Conservation (phyloP, 2,329 filamentous ascomycete species). For the Nannizzia gypsea region DNA sequence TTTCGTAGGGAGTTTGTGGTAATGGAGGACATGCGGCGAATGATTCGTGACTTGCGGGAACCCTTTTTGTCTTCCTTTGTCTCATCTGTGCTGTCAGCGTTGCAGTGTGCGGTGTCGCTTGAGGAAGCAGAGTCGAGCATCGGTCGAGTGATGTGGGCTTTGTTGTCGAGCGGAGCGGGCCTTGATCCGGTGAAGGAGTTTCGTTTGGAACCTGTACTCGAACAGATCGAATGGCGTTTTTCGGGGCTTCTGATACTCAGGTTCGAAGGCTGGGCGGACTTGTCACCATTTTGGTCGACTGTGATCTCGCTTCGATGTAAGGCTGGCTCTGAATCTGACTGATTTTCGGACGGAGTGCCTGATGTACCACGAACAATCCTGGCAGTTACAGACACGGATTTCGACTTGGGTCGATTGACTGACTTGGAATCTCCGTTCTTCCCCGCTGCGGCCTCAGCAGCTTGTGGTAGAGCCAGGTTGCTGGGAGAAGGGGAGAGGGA, state of each 20-base stretch:
- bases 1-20: slow-evolving; percentile 40
- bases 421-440: not conserved
- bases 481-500: slow-evolving; percentile 17
- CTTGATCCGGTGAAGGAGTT: slow-evolving; percentile 27
- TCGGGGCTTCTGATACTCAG: slow-evolving; percentile 20
- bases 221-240: slow-evolving; percentile 31
- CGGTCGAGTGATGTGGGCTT: slow-evolving; percentile 29
- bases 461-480: not conserved
- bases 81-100: slow-evolving; percentile 24
- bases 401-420: slow-evolving; percentile 26
- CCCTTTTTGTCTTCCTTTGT: slow-evolving; percentile 41
- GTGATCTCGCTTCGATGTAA: slow-evolving; percentile 46
- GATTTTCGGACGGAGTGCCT: slow-evolving; percentile 23
- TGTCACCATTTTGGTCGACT: slow-evolving; percentile 51
- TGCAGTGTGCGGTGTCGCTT: slow-evolving; percentile 23
- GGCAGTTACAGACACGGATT: slow-evolving; percentile 80
- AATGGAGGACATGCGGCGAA: slow-evolving; percentile 55
- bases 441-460: not conserved
- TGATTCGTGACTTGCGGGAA: slow-evolving; percentile 48
- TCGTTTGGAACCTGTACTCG: slow-evolving; percentile 26
- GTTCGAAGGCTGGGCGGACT: slow-evolving; percentile 16
- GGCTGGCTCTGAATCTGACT: slow-evolving; percentile 21
- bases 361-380: slow-evolving; percentile 58
- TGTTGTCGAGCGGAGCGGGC: slow-evolving; percentile 30
- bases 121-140: slow-evolving; percentile 28